Evolutionary conservation across 495 filamentous ascomycete genomes (phyloP), one percentile per base, ranked within the genome.

Genomic region (Aspergillus avenaceus): DNA sequence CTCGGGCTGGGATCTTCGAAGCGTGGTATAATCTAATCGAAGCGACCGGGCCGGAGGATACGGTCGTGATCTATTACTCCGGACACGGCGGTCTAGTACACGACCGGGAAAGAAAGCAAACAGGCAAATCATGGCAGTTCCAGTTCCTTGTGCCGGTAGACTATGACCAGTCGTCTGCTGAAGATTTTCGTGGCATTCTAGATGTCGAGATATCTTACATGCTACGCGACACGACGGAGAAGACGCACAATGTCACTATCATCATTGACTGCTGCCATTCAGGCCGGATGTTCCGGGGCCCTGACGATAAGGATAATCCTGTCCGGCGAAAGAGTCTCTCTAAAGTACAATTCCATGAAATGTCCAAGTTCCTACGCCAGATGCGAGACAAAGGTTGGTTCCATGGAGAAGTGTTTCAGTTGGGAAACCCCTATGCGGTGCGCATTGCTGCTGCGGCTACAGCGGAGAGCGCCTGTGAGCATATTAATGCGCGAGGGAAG

Each of bases 181-280:
- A 9, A 4, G 47, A 42, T 24, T 50, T 50, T 16, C 13, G 37
- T 3, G 47, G 49, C 7, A 52, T 52, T 8, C 29, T 52, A 5
- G 41, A 52, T 18, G n/a, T 52, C 1, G 49, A 52, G 24, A 36
- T 52, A 8, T 52, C 49, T 7, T 22, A 52, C 12, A 1, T 52
- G 21, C 49, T 52, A 1, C 41, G 29, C 11, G 18, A 37, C 9
- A 52, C 49, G 16, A 52, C 49, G 12, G 11, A 25, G 16, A 45
- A 45, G 12, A 52, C 41, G 1, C 28, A 19, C 8, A 52, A 52
- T 40, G 41, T 45, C 16, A 52, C 49, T 2, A 27, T 45, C 8
- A 46, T 52, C 24, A n/a, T 46, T 3, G 49, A 52, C 24, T 52
- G 49, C 14, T 52, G 49, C 16, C 41, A 52, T n/a, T 29, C 49